Base-by-base conservation (phyloP, 225 moss, liverwort and hornwort genomes). In the Thuidium tamariscinum region DNA sequence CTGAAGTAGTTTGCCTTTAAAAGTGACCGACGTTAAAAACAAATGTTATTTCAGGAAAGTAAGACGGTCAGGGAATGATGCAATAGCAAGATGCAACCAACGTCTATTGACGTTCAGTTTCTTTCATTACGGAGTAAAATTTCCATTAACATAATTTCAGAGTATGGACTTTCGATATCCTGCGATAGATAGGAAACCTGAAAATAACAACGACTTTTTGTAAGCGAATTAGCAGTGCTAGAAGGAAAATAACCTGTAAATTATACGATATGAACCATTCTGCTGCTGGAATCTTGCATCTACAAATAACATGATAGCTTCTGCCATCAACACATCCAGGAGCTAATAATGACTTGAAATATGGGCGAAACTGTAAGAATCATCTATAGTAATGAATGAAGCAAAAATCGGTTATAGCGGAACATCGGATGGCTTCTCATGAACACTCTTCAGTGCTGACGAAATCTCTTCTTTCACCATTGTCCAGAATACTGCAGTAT, bases 401-500 rank as follows among this genome's bases (percentile, higher is more conserved):
- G 73, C 39, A 87, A 59, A 86, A 74, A 81, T 55, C 83, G 77
- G 39, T 64, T 73, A 78, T 27, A 81, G 55, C 68, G 74, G 67
- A 48, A 81, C 42, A 82, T 61, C 62, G 30, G 62, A 56, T 32
- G 84, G 23, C 72, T 73, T 85, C 37, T 79, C 84, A 63, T 64
- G 59, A 32, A 60, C 42, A 64, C 59, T 84, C 73, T 48, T 79
- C 62, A 73, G 82, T 23, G 60, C 37, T 77, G 88, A 84, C 49
- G 82, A 61, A 69, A 87, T 30, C 85, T 52, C 89, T 78, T 92
- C 94, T 86, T 96, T 96, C 85, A 95, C 92, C 96, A 96, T 94
- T 79, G 95, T 96, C 96, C 96, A 96, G 84, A 96, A 94, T 69
- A 90, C 94, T 80, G 96, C 94, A 82, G 84, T 88, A 61, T 96